Evolutionary conservation across 2,329 filamentous ascomycete species (phyloP).

Genomic region (Metarhizium sp.): DNA sequence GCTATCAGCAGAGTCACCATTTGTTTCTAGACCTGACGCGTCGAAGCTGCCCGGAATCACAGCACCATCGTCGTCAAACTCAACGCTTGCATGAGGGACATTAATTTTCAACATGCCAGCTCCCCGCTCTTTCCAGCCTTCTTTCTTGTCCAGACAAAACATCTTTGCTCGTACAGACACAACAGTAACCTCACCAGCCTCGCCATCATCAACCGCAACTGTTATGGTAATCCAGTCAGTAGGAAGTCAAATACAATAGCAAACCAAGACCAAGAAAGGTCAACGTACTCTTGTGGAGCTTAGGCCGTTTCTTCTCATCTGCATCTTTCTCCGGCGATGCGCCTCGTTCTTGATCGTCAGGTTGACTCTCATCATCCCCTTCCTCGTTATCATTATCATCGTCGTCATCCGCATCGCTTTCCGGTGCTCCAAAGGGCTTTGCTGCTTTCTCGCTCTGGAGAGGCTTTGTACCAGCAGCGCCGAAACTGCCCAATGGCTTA

Average conservation of each 20-base stretch:
- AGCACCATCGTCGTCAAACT: slow-evolving; percentile 41
- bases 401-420: slow-evolving; percentile 48
- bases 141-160: slow-evolving; percentile 63
- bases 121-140: slow-evolving; percentile 84
- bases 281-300: slow-evolving; percentile 59
- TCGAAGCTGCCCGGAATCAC: slow-evolving; percentile 47
- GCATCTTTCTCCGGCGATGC: slow-evolving; percentile 42
- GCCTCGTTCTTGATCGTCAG: slow-evolving; percentile 35
- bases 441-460: slow-evolving; percentile 50
- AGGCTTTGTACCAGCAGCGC: slow-evolving; percentile 42
- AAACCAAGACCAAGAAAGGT: background rate
- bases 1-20: slow-evolving; percentile 25
- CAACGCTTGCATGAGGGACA: slow-evolving; percentile 48
- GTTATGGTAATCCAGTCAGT: background rate
- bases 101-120: slow-evolving; percentile 80
- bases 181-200: slow-evolving; percentile 70
- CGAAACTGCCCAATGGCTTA: slow-evolving; percentile 57
- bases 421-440: slow-evolving; percentile 70
- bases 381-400: slow-evolving; percentile 26
- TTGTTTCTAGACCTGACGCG: slow-evolving; percentile 39
- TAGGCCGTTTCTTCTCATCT: slow-evolving; percentile 56
- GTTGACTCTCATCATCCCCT: slow-evolving; percentile 32
- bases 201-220: slow-evolving; percentile 74
- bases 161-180: slow-evolving; percentile 75
- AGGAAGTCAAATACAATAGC: background rate